Evolutionary conservation across 495 filamentous ascomycete species (phyloP).

Genomic region (Penicillium argentinense): DNA sequence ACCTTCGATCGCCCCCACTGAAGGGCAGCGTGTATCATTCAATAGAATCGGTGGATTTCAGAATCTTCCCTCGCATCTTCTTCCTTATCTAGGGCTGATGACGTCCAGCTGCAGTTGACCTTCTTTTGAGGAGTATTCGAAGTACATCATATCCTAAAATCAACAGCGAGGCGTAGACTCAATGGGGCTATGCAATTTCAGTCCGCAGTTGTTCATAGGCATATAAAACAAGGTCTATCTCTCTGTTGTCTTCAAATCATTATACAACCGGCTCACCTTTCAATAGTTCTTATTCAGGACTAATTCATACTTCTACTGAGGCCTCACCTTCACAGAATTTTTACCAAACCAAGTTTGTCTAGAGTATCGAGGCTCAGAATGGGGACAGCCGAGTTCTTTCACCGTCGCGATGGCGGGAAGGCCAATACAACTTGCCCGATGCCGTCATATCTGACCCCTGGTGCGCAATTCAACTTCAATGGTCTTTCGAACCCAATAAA

Average conservation of each 20-base stretch:
- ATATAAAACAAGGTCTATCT: background rate
- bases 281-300: background rate
- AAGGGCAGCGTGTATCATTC: background rate
- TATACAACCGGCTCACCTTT: background rate
- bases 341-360: background rate
- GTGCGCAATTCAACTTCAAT: background rate
- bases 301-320: background rate
- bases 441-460: constrained; percentile 3
- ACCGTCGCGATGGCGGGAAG: background rate
- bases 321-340: background rate
- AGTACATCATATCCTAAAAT: background rate
- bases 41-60: background rate
- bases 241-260: background rate
- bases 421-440: constrained; percentile 5
- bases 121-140: background rate
- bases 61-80: background rate
- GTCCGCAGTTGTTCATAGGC: background rate
- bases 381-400: background rate
- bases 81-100: background rate
- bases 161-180: background rate
- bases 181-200: background rate
- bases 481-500: background rate
- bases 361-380: background rate
- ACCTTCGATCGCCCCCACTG: background rate
- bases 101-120: background rate